phyloP scores from a whole-genome alignment of 2,329 filamentous ascomycete species.

The Talaromyces sp. region DNA sequence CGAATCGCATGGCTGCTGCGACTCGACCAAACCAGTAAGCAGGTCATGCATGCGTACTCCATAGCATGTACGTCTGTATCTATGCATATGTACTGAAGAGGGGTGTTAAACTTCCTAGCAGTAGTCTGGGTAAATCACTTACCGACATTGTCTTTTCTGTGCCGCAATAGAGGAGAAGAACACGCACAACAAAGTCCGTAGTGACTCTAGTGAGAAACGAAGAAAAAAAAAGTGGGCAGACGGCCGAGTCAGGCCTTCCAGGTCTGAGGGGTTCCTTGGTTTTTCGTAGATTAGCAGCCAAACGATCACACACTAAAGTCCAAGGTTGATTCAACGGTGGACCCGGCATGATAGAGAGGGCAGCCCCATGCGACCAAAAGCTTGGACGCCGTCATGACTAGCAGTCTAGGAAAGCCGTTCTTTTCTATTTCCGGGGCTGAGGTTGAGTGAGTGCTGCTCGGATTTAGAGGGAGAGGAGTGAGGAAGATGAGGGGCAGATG shows the following conservation, averaged over 20 bases:
- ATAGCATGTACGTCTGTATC: neutral
- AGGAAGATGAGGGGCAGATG: neutral
- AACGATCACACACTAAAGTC: neutral
- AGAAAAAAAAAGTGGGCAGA: neutral
- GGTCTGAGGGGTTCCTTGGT: neutral
- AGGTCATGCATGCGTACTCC: neutral
- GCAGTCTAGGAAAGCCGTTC: neutral
- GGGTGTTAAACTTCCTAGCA: neutral
- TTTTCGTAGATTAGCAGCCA: neutral
- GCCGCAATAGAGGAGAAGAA: neutral
- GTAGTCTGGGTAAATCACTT: neutral
- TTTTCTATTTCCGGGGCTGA: neutral
- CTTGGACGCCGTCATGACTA: neutral
- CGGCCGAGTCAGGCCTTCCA: neutral
- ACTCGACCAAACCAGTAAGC: neutral
- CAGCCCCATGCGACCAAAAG: neutral
- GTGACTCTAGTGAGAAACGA: too few species aligned
- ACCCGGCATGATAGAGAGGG: neutral
- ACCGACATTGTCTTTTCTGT: neutral
- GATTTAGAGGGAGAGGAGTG: neutral
- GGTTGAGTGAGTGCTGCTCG: neutral
- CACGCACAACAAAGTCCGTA: too few species aligned
- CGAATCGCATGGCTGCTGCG: neutral
- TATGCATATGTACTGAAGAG: neutral
- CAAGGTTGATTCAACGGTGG: neutral